These are phyloP conservation scores for Ulota crispa DNA, from an alignment of 225 moss, liverwort and hornwort genomes.

Conservation along the genomic window DNA sequence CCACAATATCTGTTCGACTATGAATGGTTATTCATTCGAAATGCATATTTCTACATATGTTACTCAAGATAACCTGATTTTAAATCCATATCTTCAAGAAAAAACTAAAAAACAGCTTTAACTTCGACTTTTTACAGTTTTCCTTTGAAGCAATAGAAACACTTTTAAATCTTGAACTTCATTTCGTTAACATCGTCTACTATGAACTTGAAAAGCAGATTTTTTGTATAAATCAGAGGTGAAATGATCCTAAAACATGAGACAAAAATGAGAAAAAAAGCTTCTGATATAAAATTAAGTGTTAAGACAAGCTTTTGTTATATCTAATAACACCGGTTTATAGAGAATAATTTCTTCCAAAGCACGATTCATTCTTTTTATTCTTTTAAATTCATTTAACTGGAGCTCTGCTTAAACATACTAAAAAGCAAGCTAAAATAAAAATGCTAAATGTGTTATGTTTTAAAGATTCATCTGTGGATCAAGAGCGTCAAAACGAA, in stretches of 20 bases:
- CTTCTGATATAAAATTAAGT: too few species aligned
- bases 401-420: too few species aligned
- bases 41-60: background rate
- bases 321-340: constrained; percentile 17
- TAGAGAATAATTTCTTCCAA: background rate
- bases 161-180: background rate
- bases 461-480: background rate
- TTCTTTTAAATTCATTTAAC: too few species aligned
- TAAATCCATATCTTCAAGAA: background rate
- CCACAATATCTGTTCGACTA: too few species aligned
- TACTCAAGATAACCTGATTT: background rate
- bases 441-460: background rate
- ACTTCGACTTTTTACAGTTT: background rate
- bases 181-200: background rate
- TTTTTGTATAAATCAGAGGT: background rate
- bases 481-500: background rate
- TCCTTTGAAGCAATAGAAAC: background rate
- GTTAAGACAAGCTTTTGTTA: constrained; percentile 23
- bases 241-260: background rate
- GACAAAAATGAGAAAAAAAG: background rate
- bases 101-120: background rate
- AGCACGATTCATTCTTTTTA: background rate
- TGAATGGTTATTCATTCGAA: too few species aligned
- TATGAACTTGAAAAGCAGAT: too few species aligned
- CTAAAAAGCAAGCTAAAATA: too few species aligned